These are phyloP conservation scores for Phaeosphaeriaceae sp. DNA, from an alignment of 2,329 filamentous ascomycete genomes.

Conservation along the genomic window DNA sequence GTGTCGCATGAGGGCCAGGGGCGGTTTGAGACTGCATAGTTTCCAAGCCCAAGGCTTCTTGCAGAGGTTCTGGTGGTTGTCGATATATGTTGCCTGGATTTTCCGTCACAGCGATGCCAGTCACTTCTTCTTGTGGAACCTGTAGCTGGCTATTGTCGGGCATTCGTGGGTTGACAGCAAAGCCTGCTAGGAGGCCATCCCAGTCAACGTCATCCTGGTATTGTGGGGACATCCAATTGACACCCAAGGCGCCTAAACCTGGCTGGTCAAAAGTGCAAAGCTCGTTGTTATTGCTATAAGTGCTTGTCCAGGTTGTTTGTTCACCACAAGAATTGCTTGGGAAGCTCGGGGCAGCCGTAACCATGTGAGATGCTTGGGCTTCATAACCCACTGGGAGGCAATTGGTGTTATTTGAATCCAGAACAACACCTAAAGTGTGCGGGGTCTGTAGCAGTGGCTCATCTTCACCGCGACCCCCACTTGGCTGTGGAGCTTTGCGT, in stretches of 20 bases:
- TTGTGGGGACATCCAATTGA: slow-evolving; percentile 17
- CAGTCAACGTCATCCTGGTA: slow-evolving; percentile 11
- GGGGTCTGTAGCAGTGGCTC: not conserved
- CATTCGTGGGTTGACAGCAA: not conserved
- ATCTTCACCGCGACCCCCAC: not conserved
- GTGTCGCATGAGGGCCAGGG: slow-evolving; percentile 12
- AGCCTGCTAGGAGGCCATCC: slow-evolving; percentile 8
- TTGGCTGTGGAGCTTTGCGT: not conserved
- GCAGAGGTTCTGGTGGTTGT: not conserved
- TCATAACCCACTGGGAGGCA: too few relatives aligned
- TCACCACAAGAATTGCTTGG: not conserved
- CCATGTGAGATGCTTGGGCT: too few relatives aligned
- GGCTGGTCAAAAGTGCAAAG: slow-evolving; percentile 3
- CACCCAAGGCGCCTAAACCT: slow-evolving; percentile 6
- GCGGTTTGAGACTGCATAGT: not conserved
- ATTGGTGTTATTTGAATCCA: too few relatives aligned
- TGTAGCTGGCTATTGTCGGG: not conserved
- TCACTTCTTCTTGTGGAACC: not conserved
- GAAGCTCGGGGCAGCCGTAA: not conserved
- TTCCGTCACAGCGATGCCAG: not conserved
- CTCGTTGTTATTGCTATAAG: not conserved
- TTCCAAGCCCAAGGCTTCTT: not conserved
- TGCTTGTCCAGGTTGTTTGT: slow-evolving; percentile 2
- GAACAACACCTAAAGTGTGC: too few relatives aligned
- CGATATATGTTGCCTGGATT: slow-evolving; percentile 1